Percentiles rank a stretch among this genome's conserved stretches.
Conservation (phyloP, 2,329 filamentous ascomycete species). For the Cadophora gregata region DNA sequence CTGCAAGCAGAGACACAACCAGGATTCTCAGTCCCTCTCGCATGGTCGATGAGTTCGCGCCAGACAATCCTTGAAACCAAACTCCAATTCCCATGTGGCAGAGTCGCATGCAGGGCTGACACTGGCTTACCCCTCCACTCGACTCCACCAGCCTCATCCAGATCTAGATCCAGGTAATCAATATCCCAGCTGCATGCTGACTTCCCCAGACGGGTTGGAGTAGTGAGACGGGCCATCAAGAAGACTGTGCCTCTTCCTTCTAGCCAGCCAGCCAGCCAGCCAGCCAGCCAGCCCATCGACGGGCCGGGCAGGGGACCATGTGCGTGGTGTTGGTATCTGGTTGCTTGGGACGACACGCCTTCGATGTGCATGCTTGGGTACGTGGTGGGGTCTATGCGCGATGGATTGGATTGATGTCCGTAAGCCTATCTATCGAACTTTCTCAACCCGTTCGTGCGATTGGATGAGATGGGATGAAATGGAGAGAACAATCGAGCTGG, state of each 20-base stretch:
- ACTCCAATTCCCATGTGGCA: slow-evolving; percentile 4
- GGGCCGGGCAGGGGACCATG: background rate
- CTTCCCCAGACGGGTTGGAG: background rate
- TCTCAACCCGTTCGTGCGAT: background rate
- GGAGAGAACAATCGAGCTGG: background rate
- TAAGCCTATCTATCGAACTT: background rate
- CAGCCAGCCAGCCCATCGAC: background rate
- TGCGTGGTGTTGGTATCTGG: background rate
- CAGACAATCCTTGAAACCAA: background rate
- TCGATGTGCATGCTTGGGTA: background rate
- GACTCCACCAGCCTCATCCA: background rate
- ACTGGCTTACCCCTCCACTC: background rate
- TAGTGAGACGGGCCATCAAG: background rate
- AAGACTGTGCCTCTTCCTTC: slow-evolving; percentile 6
- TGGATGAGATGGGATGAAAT: background rate
- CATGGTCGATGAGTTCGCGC: background rate
- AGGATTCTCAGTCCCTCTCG: background rate
- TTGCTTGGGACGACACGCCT: background rate
- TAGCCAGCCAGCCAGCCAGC: too few species aligned
- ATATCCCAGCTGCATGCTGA: background rate
- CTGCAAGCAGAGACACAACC: background rate
- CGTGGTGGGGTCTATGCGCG: background rate
- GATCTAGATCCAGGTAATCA: background rate
- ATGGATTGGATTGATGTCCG: background rate
- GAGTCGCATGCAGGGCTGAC: slow-evolving; percentile 4